Conservation (phyloP, 78 protist species). For the Chrysochromulina parva region DNA sequence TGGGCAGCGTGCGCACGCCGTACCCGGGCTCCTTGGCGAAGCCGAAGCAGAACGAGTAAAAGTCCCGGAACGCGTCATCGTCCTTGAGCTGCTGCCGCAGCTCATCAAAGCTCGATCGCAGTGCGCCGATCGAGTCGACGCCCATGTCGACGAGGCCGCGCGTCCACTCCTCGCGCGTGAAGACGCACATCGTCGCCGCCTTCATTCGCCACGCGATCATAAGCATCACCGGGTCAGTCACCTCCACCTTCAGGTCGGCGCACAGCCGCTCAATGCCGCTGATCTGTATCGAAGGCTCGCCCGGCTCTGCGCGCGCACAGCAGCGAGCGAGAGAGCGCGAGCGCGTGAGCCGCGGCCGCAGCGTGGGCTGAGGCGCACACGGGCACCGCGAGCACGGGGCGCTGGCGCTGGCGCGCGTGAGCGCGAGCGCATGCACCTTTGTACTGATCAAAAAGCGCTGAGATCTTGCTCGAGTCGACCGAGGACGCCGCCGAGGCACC, state of each 20-base stretch:
- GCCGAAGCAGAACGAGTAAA: neutral
- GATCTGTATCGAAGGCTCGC: neutral
- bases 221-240: neutral
- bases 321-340: too few species aligned
- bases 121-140: neutral
- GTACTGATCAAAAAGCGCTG: neutral
- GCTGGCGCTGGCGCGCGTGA: neutral
- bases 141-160: neutral
- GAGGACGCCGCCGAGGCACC: neutral
- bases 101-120: neutral
- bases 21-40: constrained; percentile 1
- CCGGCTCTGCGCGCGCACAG: too few species aligned
- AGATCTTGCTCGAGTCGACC: neutral
- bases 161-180: constrained; percentile 21
- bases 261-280: neutral
- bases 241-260: neutral
- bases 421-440: neutral
- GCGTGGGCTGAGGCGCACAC: neutral
- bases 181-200: constrained; percentile 16
- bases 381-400: neutral
- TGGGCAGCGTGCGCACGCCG: neutral
- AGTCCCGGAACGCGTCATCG: neutral
- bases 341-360: too few species aligned
- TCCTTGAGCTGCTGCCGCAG: neutral
- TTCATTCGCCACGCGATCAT: neutral